phyloP scores from a whole-genome alignment of 139 green algal species.

The Chlamydomonas sp. region DNA sequence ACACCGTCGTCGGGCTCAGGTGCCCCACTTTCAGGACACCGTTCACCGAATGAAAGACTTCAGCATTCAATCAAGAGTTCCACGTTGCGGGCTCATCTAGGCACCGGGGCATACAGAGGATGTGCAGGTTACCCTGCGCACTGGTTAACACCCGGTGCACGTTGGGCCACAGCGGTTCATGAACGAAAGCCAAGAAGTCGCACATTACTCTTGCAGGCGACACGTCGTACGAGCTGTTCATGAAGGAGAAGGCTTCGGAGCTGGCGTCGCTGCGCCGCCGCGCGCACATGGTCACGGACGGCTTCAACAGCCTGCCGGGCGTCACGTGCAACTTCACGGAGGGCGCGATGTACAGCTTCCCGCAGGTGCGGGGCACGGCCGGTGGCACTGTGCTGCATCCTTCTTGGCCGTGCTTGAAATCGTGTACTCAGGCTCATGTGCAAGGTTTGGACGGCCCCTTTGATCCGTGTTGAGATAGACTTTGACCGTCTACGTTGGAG shows the following conservation, averaged over 20 bases:
- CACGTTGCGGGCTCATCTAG: too few relatives aligned
- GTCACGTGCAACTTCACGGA: conserved; percentile 89
- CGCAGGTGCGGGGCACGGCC: conserved; percentile 41
- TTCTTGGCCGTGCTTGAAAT: not conserved
- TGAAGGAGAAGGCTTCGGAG: conserved; percentile 47
- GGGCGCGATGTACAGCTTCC: conserved; percentile 91
- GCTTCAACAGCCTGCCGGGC: conserved; percentile 84
- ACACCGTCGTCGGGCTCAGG: too few relatives aligned
- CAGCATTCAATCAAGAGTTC: too few relatives aligned
- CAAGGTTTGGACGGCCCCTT: too few relatives aligned
- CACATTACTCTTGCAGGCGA: conserved; percentile 49
- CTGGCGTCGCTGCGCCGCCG: conserved; percentile 60
- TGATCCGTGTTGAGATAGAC: too few relatives aligned
- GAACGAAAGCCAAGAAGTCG: not conserved
- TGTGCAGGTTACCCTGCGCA: too few relatives aligned
- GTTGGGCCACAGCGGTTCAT: not conserved
- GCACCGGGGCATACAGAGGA: too few relatives aligned
- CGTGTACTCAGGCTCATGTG: too few relatives aligned
- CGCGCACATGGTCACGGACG: conserved; percentile 85
- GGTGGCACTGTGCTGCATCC: not conserved
- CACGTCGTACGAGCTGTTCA: conserved; percentile 65
- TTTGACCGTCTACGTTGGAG: too few relatives aligned
- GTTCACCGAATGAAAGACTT: too few relatives aligned
- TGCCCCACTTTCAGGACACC: too few relatives aligned
- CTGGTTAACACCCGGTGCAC: too few relatives aligned